These are phyloP conservation scores for Colletotrichum liaoningense DNA, from an alignment of 2,329 filamentous ascomycete genomes.

Conservation along the genomic window DNA sequence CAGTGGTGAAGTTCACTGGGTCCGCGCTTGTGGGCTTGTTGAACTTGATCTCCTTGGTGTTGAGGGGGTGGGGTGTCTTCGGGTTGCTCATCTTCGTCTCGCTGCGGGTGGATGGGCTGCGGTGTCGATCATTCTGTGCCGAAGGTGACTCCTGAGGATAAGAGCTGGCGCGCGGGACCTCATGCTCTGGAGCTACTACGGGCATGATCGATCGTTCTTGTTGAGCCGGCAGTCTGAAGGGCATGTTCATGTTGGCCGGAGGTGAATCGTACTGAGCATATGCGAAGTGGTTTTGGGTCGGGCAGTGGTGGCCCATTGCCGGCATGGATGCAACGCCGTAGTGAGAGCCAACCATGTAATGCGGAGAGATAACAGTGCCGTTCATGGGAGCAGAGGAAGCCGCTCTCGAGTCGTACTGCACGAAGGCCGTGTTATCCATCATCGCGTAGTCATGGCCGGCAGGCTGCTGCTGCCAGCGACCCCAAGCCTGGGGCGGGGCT, in stretches of 20 bases:
- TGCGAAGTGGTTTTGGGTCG: constrained; percentile 54
- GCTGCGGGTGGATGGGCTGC: constrained; percentile 30
- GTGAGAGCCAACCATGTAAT: constrained; percentile 58
- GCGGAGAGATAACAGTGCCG: constrained; percentile 56
- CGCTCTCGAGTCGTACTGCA: constrained; percentile 61
- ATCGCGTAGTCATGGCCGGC: constrained; percentile 55
- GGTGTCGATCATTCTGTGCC: constrained; percentile 19
- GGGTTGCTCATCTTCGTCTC: constrained; percentile 27
- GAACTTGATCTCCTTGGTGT: constrained; percentile 54
- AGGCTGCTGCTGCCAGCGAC: constrained; percentile 63
- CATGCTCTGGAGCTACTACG: constrained; percentile 17
- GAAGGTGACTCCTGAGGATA: constrained; percentile 27
- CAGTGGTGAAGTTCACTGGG: constrained; percentile 78
- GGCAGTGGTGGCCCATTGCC: constrained; percentile 54
- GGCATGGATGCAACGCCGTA: constrained; percentile 58
- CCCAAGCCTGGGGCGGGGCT: constrained; percentile 61
- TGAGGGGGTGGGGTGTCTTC: constrained; percentile 36
- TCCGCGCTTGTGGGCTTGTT: constrained; percentile 60
- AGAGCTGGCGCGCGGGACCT: constrained; percentile 29
- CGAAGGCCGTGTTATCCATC: constrained; percentile 59
- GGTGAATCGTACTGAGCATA: constrained; percentile 56
- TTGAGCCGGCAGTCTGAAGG: constrained; percentile 43
- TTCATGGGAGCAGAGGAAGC: constrained; percentile 52
- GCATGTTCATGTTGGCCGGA: constrained; percentile 46
- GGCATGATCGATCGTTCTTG: constrained; percentile 43